Conservation (phyloP, 148 eudicot species). For the Silene conica region DNA sequence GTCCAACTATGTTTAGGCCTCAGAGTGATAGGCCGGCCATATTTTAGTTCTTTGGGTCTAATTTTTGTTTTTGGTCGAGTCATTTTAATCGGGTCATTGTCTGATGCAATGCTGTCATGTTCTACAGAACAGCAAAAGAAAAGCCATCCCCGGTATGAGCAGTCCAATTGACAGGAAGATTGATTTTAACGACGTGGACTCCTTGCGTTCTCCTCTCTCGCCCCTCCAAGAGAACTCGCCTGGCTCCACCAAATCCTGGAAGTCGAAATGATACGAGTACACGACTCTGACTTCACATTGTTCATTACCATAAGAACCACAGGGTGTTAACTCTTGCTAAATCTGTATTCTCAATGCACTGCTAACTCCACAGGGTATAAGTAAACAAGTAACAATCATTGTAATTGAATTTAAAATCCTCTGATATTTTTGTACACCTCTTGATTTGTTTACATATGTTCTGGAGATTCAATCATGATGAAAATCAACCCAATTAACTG, state of each 20-base stretch:
- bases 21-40: no score
- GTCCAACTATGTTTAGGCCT: no score
- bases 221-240: slow-evolving; percentile 64
- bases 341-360: slow-evolving; percentile 20
- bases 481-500: no score
- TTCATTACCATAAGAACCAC: background rate
- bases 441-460: background rate
- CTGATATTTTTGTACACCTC: slow-evolving; percentile 7
- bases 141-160: slow-evolving; percentile 49
- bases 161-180: slow-evolving; percentile 62
- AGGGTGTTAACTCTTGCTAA: background rate
- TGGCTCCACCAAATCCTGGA: slow-evolving; percentile 37
- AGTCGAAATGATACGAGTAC: slow-evolving; percentile 20
- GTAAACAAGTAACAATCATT: slow-evolving; percentile 2
- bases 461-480: background rate
- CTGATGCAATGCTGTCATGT: background rate
- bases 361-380: slow-evolving; percentile 13
- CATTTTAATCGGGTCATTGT: no score
- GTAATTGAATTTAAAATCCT: slow-evolving; percentile 14
- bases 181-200: slow-evolving; percentile 46
- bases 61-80: no score
- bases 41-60: no score
- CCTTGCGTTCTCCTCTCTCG: slow-evolving; percentile 58
- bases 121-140: slow-evolving; percentile 66
- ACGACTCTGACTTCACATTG: background rate